phyloP scores from a whole-genome alignment of 306 rosid genomes.

The Trifolium repens region DNA sequence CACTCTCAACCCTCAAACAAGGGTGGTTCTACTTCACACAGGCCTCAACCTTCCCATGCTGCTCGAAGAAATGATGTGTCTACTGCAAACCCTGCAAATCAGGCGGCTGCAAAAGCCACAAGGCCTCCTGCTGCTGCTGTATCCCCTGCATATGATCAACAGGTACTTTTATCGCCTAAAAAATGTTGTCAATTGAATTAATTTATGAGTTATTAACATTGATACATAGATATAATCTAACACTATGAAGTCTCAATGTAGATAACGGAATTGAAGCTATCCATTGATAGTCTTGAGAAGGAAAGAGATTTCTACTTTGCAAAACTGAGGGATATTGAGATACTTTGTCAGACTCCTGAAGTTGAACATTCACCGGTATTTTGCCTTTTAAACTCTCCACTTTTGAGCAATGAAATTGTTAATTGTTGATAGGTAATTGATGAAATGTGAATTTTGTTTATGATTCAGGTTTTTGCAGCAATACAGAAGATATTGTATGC shows the following conservation, averaged over 20 bases:
- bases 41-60: constrained; percentile 65
- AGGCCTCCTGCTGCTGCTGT: constrained; percentile 56
- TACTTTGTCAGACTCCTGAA: constrained; percentile 84
- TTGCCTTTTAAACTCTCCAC: not conserved
- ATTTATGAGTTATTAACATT: not conserved
- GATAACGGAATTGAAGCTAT: constrained; percentile 86
- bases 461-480: constrained; percentile 77
- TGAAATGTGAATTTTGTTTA: constrained; percentile 1
- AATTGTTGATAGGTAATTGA: not conserved
- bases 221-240: constrained; percentile 9
- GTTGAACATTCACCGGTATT: constrained; percentile 73
- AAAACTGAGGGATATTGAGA: constrained; percentile 88
- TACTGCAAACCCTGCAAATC: constrained; percentile 55
- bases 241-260: constrained; percentile 42
- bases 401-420: not conserved
- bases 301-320: constrained; percentile 93
- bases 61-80: constrained; percentile 72
- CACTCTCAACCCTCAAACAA: constrained; percentile 67
- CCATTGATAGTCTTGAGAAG: constrained; percentile 96
- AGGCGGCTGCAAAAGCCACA: constrained; percentile 48
- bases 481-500: constrained; percentile 90
- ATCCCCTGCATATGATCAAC: constrained; percentile 71
- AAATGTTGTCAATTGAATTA: not conserved
- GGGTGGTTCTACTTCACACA: constrained; percentile 62
- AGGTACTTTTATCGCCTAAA: constrained; percentile 50